Evolutionary conservation across 495 filamentous ascomycete genomes (phyloP).

Genomic region (Eremomyces bilateralis): DNA sequence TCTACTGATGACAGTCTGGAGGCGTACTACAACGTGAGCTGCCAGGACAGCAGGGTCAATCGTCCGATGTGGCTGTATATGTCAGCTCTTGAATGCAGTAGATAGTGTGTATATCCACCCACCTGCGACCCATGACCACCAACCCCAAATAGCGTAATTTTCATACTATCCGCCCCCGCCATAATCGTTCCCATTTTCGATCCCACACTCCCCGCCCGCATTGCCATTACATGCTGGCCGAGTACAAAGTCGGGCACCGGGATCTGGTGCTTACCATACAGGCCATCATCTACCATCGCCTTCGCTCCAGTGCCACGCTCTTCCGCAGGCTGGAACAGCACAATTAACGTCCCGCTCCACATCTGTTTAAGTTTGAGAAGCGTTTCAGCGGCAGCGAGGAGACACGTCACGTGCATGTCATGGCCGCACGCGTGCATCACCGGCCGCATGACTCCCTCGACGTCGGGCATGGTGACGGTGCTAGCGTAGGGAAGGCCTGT

Average conservation of each 20-base stretch:
- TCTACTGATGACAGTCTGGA: constrained; percentile 34
- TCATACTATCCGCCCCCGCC: background rate
- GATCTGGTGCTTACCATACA: constrained; percentile 28
- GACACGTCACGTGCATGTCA: constrained; percentile 34
- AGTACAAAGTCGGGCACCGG: constrained; percentile 33
- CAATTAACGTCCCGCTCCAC: constrained; percentile 35
- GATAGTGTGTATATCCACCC: no score
- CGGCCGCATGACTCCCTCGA: constrained; percentile 24
- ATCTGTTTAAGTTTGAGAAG: constrained; percentile 19
- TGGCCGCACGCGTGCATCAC: constrained; percentile 53
- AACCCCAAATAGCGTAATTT: no score
- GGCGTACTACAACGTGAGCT: constrained; percentile 24
- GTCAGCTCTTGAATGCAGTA: no score
- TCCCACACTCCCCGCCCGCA: constrained; percentile 10
- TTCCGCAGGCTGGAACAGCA: constrained; percentile 40
- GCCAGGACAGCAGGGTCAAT: constrained; percentile 38
- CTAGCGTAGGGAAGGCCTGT: constrained; percentile 35
- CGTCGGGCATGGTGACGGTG: constrained; percentile 18
- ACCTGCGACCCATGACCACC: no score
- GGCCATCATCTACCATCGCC: constrained; percentile 38
- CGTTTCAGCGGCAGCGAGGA: constrained; percentile 29
- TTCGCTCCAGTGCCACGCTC: constrained; percentile 32
- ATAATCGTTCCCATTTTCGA: background rate
- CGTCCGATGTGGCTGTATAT: constrained; percentile 25
- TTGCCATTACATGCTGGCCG: constrained; percentile 32